Evolutionary conservation across 345 rosid species (phyloP).

Genomic region (Brassica cretica): DNA sequence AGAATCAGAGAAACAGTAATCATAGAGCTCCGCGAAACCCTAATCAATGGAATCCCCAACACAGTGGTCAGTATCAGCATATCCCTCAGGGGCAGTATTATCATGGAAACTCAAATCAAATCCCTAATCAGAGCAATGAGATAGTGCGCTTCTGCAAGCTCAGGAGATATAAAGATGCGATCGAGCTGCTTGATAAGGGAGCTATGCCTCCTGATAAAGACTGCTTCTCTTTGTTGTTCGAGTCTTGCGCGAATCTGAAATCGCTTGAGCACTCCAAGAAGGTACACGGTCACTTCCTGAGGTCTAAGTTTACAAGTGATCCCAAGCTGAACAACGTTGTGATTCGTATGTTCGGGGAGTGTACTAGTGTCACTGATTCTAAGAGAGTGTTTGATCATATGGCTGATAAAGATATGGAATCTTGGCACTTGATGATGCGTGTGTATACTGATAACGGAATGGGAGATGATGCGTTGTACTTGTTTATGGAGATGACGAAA

Average conservation of each 20-base stretch:
- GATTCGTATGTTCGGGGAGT: constrained; percentile 62
- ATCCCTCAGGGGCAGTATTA: not conserved
- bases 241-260: constrained; percentile 46
- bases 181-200: constrained; percentile 64
- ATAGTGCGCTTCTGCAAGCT: constrained; percentile 49
- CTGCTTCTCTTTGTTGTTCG: constrained; percentile 55
- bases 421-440: constrained; percentile 74
- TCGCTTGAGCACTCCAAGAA: constrained; percentile 63
- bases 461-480: constrained; percentile 71
- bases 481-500: constrained; percentile 62
- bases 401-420: constrained; percentile 62
- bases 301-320: constrained; percentile 57
- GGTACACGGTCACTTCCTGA: constrained; percentile 69
- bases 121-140: constrained; percentile 24
- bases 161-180: constrained; percentile 59
- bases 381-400: constrained; percentile 76
- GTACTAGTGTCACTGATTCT: constrained; percentile 63
- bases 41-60: constrained; percentile 32
- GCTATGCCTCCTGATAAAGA: constrained; percentile 49
- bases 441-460: constrained; percentile 58
- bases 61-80: constrained; percentile 25
- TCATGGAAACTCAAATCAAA: constrained; percentile 33
- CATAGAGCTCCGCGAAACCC: constrained; percentile 30
- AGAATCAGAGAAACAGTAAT: constrained; percentile 38
- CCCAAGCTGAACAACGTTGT: constrained; percentile 54